Conservation (phyloP, 495 filamentous ascomycete species). For the Penicillium lividum region DNA sequence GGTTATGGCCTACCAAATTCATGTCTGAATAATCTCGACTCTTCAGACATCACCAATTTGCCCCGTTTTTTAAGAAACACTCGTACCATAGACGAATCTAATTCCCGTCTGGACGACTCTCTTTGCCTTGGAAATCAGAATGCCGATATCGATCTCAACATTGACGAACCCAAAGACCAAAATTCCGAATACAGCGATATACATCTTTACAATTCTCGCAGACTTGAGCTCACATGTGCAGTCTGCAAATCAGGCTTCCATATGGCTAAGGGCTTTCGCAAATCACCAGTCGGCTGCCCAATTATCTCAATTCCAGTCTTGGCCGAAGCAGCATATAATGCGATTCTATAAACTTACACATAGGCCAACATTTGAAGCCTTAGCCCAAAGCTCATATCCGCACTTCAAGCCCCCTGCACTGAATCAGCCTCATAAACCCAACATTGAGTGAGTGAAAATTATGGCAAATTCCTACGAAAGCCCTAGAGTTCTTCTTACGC, state of each 20-base stretch:
- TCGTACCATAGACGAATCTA: constrained; percentile 12
- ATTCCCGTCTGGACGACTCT: constrained; percentile 36
- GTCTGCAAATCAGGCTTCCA: constrained; percentile 24
- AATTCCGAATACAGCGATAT: constrained; percentile 32
- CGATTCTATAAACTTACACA: constrained; percentile 41
- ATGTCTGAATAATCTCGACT: constrained; percentile 28
- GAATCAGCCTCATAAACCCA: constrained; percentile 36
- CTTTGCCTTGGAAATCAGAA: constrained; percentile 31
- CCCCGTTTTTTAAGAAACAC: background rate
- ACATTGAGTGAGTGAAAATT: constrained; percentile 2
- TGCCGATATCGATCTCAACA: constrained; percentile 37
- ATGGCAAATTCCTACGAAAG: too few species aligned
- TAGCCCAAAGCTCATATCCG: constrained; percentile 36
- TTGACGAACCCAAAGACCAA: constrained; percentile 36
- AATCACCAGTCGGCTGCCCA: constrained; percentile 33
- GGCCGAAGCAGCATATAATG: constrained; percentile 34
- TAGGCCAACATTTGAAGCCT: constrained; percentile 25
- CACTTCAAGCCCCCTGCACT: constrained; percentile 32
- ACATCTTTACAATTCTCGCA: constrained; percentile 37
- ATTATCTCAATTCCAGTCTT: constrained; percentile 40
- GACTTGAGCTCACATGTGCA: constrained; percentile 24
- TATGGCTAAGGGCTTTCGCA: constrained; percentile 38
- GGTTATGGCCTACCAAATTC: constrained; percentile 30
- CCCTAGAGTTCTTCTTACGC: too few species aligned
- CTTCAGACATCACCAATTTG: constrained; percentile 12